Percentiles rank a stretch among this genome's conserved stretches.
phyloP scores from a whole-genome alignment of 345 rosid species.

The Aquilaria yunnanensis region DNA sequence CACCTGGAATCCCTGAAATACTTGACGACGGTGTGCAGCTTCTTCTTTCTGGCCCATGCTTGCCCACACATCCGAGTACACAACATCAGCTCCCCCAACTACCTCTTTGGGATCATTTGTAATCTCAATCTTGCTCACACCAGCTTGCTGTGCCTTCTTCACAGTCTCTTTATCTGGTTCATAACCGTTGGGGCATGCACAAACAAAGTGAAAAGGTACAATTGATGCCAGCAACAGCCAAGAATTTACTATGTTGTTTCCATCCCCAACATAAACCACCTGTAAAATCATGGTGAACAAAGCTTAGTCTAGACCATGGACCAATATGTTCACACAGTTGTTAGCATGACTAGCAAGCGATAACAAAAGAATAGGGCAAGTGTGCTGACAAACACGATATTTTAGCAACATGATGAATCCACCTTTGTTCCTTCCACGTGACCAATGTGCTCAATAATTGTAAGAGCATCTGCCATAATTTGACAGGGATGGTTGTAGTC shows the following conservation, averaged over 20 bases:
- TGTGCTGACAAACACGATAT: neutral
- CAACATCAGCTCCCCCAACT: conserved; percentile 87
- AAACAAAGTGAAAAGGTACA: conserved; percentile 91
- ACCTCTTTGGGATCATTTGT: conserved; percentile 84
- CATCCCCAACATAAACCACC: conserved; percentile 99
- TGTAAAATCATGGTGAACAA: conserved; percentile 20
- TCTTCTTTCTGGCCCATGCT: conserved; percentile 99
- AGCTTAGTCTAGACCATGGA: conserved; percentile 8
- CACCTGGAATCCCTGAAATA: conserved; percentile 92
- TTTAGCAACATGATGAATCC: conserved; percentile 3
- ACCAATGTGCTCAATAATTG: conserved; percentile 86
- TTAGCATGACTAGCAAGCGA: no score
- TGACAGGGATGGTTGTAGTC: conserved; percentile 97
- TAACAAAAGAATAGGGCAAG: neutral
- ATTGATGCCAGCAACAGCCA: conserved; percentile 90
- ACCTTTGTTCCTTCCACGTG: conserved; percentile 93
- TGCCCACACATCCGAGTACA: conserved; percentile 99
- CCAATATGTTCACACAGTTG: neutral
- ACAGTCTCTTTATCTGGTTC: conserved; percentile 81
- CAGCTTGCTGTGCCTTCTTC: conserved; percentile 61
- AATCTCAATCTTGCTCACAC: conserved; percentile 90
- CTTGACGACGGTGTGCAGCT: conserved; percentile 75
- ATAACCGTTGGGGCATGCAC: conserved; percentile 86
- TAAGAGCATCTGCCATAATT: conserved; percentile 98
- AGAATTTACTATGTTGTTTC: conserved; percentile 93